phyloP scores from a whole-genome alignment of 192 early-diverging fungal genomes.

The Rhizoclosmatium globosum region DNA sequence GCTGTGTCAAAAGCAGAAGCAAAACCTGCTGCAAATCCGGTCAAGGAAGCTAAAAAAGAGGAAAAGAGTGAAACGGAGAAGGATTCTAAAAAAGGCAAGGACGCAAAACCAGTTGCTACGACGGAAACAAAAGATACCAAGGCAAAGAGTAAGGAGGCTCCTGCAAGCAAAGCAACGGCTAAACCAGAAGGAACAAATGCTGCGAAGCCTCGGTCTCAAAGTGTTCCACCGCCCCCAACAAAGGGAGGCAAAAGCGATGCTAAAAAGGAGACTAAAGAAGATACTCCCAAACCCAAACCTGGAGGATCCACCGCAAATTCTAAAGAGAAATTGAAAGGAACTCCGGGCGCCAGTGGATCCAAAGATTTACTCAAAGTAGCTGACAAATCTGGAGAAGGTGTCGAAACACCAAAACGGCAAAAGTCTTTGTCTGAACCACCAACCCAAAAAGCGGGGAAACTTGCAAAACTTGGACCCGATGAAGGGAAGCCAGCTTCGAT shows the following conservation, averaged over 20 bases:
- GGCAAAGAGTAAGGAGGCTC: neutral
- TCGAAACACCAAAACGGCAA: neutral
- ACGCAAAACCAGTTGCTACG: neutral
- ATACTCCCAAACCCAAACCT: neutral
- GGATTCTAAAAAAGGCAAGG: neutral
- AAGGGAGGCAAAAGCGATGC: neutral
- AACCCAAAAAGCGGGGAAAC: neutral
- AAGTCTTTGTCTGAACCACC: constrained; percentile 21
- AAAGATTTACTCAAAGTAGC: neutral
- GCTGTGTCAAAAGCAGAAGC: neutral
- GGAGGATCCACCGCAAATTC: neutral
- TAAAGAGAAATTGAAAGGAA: neutral
- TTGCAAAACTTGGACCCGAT: neutral
- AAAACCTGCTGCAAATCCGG: neutral
- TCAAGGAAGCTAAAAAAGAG: neutral
- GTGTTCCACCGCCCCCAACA: neutral
- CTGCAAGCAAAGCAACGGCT: neutral
- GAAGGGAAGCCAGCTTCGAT: constrained; percentile 1
- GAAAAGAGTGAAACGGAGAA: neutral
- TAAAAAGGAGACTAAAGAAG: neutral
- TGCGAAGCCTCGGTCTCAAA: neutral
- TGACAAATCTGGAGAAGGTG: neutral
- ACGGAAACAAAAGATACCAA: constrained; percentile 13
- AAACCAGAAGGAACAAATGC: neutral
- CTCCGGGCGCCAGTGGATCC: neutral